phyloP scores from a whole-genome alignment of 1,139 yeast species.

The Pichia kudriavzevii region DNA sequence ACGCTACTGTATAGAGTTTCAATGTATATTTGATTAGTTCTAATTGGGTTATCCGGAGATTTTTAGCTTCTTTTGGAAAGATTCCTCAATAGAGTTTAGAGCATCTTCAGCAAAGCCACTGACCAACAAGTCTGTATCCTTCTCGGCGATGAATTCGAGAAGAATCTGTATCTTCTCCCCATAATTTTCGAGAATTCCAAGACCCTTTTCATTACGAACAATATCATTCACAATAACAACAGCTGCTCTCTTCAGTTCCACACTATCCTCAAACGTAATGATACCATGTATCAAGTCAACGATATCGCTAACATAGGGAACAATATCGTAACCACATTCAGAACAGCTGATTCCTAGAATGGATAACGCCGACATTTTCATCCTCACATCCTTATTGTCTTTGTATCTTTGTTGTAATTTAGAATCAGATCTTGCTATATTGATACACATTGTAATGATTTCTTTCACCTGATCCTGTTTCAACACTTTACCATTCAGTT shows the following conservation, averaged over 20 bases:
- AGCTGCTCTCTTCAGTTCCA: conserved; percentile 66
- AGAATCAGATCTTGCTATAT: conserved; percentile 23
- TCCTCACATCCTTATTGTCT: conserved; percentile 39
- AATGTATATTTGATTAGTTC: conserved; percentile 5
- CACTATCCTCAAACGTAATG: conserved; percentile 45
- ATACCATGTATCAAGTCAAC: conserved; percentile 75
- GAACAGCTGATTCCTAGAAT: conserved; percentile 63
- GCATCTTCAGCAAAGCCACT: conserved; percentile 43
- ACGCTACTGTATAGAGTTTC: too few species aligned
- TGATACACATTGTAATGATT: conserved; percentile 34
- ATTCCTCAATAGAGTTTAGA: conserved; percentile 37
- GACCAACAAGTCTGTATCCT: conserved; percentile 50
- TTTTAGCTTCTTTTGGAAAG: conserved; percentile 22
- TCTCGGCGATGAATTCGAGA: conserved; percentile 38
- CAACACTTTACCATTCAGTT: conserved; percentile 39
- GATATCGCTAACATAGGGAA: conserved; percentile 42
- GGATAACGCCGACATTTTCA: conserved; percentile 84
- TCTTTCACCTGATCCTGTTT: conserved; percentile 25
- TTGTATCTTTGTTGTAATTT: conserved; percentile 30
- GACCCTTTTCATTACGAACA: conserved; percentile 34
- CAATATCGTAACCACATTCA: conserved; percentile 30
- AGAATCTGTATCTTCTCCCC: conserved; percentile 35
- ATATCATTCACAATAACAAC: conserved; percentile 63
- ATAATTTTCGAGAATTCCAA: conserved; percentile 42
- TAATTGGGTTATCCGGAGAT: neutral